Percentiles rank a stretch among this genome's conserved stretches.
Conservation (phyloP, 805 yeast species). For the Candida sphagnicola region DNA sequence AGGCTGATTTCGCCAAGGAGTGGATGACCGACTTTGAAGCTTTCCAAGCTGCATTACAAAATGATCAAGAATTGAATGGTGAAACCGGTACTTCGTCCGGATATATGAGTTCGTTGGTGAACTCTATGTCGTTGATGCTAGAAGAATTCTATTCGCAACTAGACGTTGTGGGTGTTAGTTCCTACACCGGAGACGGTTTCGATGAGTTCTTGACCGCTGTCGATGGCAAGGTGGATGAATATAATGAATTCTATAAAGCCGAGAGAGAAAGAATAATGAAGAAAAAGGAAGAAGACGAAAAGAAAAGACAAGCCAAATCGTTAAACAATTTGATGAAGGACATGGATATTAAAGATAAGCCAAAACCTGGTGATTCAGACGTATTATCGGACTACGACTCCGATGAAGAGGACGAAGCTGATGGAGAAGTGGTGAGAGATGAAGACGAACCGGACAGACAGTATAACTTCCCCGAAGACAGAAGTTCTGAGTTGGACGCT, state of each 20-base stretch:
- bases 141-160: slow-evolving; percentile 93
- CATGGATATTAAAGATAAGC: slow-evolving; percentile 57
- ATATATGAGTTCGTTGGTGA: slow-evolving; percentile 89
- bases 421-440: slow-evolving; percentile 47
- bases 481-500: slow-evolving; percentile 56
- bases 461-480: slow-evolving; percentile 67
- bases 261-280: slow-evolving; percentile 81
- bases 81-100: slow-evolving; percentile 66
- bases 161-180: slow-evolving; percentile 89
- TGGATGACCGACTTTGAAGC: slow-evolving; percentile 98
- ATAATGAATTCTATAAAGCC: slow-evolving; percentile 72
- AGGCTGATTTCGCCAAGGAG: slow-evolving; percentile 82
- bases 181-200: slow-evolving; percentile 91
- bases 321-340: slow-evolving; percentile 79
- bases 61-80: slow-evolving; percentile 63
- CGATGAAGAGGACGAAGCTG: slow-evolving; percentile 48
- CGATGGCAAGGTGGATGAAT: slow-evolving; percentile 84
- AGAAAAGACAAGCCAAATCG: slow-evolving; percentile 64
- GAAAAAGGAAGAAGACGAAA: slow-evolving; percentile 73
- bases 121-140: slow-evolving; percentile 91
- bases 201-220: slow-evolving; percentile 86
- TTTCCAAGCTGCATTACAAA: slow-evolving; percentile 74
- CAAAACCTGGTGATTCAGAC: slow-evolving; percentile 34
- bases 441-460: slow-evolving; percentile 52
- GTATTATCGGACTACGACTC: slow-evolving; percentile 50